These are phyloP conservation scores for Panicum virgatum DNA, from an alignment of 202 grass and related monocot genomes.

Conservation along the genomic window DNA sequence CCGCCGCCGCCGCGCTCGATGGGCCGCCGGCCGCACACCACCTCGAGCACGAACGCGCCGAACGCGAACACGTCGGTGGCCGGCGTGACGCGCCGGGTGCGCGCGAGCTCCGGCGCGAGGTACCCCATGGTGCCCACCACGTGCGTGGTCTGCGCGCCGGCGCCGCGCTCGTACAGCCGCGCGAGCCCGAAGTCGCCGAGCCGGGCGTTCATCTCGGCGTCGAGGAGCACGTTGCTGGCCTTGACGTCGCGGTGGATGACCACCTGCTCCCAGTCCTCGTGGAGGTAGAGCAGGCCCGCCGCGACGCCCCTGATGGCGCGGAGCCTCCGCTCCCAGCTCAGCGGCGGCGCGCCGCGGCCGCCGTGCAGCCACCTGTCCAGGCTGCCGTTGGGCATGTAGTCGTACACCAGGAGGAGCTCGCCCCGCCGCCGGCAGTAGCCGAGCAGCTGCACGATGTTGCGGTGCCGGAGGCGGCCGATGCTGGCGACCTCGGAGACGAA, in stretches of 20 bases:
- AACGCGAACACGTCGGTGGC: conserved; percentile 62
- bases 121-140: conserved; percentile 76
- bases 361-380: conserved; percentile 51
- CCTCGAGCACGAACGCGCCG: conserved; percentile 61
- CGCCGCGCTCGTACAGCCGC: conserved; percentile 54
- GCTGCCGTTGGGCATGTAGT: conserved; percentile 76
- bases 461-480: conserved; percentile 60
- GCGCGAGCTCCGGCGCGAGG: conserved; percentile 63
- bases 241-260: conserved; percentile 84
- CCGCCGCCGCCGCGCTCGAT: conserved; percentile 28
- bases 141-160: conserved; percentile 53
- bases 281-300: conserved; percentile 54
- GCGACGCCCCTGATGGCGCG: conserved; percentile 52
- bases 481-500: conserved; percentile 67
- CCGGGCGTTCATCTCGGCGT: conserved; percentile 48
- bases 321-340: conserved; percentile 55
- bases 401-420: conserved; percentile 78
- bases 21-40: conserved; percentile 45
- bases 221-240: conserved; percentile 67
- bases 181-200: conserved; percentile 66
- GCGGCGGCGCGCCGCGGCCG: conserved; percentile 1
- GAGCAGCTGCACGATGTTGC: conserved; percentile 67
- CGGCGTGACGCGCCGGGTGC: conserved; percentile 51
- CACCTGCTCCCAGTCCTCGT: conserved; percentile 69
- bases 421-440: conserved; percentile 68